phyloP scores from a whole-genome alignment of 192 early-diverging fungal species.

The Lunasporangiospora selenospora region DNA sequence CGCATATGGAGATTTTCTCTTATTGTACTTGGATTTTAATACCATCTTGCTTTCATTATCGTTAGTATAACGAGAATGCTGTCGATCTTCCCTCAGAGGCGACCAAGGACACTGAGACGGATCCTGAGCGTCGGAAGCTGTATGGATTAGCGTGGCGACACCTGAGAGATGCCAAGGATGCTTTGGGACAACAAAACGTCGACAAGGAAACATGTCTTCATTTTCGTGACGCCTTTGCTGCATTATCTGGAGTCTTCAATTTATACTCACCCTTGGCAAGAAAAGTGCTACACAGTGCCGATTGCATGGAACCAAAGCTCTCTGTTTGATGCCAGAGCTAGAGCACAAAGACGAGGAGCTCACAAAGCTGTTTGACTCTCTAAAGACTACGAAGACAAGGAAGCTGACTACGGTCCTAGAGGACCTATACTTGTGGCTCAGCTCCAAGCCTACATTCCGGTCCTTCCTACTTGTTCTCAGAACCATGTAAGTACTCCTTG shows the following conservation, averaged over 20 bases:
- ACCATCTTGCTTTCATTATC: background rate
- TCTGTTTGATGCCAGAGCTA: constrained; percentile 10
- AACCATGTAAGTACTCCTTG: background rate
- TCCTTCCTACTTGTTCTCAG: constrained; percentile 1
- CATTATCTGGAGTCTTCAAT: constrained; percentile 1
- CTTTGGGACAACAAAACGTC: background rate
- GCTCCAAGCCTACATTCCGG: constrained; percentile 9
- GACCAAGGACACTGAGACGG: constrained; percentile 6
- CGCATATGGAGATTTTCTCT: background rate
- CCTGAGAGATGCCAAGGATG: constrained; percentile 1
- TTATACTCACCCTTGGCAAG: constrained; percentile 1
- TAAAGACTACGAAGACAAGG: constrained; percentile 3
- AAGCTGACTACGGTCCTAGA: constrained; percentile 6
- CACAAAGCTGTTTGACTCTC: constrained; percentile 7
- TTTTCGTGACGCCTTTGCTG: constrained; percentile 3
- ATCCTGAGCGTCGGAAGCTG: constrained; percentile 1
- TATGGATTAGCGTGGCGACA: constrained; percentile 7
- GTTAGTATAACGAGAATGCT: background rate
- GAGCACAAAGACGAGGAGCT: constrained; percentile 5
- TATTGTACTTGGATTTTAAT: background rate
- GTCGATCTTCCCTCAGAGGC: constrained; percentile 3
- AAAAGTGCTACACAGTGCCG: background rate
- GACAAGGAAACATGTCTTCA: constrained; percentile 3
- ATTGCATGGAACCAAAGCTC: background rate
- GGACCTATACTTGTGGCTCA: constrained; percentile 12